Conservation (phyloP, 23 red algal genomes). For the Gracilaria domingensis region DNA sequence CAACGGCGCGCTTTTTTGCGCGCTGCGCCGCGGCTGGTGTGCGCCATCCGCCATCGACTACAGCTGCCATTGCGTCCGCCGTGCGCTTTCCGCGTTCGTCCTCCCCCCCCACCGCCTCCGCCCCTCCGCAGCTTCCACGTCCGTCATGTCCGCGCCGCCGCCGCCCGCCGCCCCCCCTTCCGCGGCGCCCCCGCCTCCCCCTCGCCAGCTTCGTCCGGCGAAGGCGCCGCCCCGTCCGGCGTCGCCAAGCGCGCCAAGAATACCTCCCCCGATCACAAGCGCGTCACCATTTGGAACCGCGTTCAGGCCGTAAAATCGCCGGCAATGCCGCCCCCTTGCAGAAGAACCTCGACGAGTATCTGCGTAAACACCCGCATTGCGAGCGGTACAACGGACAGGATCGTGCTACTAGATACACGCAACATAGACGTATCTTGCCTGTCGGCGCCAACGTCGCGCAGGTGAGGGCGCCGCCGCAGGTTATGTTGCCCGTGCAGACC, state of each 20-base stretch:
- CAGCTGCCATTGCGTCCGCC: no score
- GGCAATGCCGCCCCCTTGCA: slow-evolving; percentile 85
- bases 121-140: not conserved
- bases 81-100: no score
- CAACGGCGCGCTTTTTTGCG: not conserved
- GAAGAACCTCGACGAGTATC: slow-evolving; percentile 82
- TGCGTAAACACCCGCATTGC: slow-evolving; percentile 86
- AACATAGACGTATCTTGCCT: slow-evolving; percentile 62
- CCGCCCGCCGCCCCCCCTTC: not conserved
- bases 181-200: not conserved
- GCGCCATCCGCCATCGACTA: no score
- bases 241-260: not conserved
- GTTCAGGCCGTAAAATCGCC: slow-evolving; percentile 89
- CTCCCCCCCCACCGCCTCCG: not conserved
- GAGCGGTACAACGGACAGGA: slow-evolving; percentile 84
- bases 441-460: slow-evolving; percentile 42
- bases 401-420: slow-evolving; percentile 67
- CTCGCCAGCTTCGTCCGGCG: not conserved
- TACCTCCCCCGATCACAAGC: slow-evolving; percentile 57
- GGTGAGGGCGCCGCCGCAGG: not conserved
- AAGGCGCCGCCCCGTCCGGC: not conserved
- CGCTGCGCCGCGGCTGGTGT: no score
- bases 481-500: slow-evolving; percentile 11
- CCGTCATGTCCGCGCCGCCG: not conserved
- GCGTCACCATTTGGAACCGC: slow-evolving; percentile 96